These are phyloP conservation scores for Clitocybe nebularis DNA, from an alignment of 1,284 basidiomycete species.

Conservation along the genomic window DNA sequence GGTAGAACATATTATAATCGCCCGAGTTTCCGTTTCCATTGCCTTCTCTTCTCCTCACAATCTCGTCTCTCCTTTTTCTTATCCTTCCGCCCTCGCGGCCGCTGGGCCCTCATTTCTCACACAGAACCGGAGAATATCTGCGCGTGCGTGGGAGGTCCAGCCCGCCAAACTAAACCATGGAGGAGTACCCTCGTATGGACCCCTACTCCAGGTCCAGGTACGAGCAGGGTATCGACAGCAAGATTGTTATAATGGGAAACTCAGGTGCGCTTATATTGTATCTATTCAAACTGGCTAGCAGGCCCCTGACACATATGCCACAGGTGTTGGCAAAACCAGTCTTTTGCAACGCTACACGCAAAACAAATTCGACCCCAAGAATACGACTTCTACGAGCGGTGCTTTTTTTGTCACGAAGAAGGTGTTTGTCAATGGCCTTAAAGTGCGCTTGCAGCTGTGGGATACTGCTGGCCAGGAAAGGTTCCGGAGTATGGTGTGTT, in stretches of 20 bases:
- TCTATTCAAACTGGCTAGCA: constrained; percentile 1
- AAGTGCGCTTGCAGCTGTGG: constrained; percentile 87
- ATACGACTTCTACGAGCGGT: constrained; percentile 89
- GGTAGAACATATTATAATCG: constrained; percentile 20
- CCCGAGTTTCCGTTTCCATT: constrained; percentile 19
- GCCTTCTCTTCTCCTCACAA: constrained; percentile 23
- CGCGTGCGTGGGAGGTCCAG: constrained; percentile 21
- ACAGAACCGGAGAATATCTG: constrained; percentile 23
- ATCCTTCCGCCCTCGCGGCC: constrained; percentile 30
- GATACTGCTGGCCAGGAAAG: constrained; percentile 98
- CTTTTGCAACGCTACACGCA: constrained; percentile 92
- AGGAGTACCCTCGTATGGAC: constrained; percentile 49
- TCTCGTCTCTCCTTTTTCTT: constrained; percentile 21
- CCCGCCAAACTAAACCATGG: constrained; percentile 29
- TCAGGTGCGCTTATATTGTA: constrained; percentile 55
- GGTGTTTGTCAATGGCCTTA: constrained; percentile 81
- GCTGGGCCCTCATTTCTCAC: constrained; percentile 27
- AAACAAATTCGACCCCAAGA: constrained; percentile 83
- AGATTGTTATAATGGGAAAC: constrained; percentile 96
- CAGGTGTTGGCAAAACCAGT: constrained; percentile 94
- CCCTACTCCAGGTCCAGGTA: constrained; percentile 63
- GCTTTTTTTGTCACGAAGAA: constrained; percentile 96
- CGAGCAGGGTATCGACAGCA: constrained; percentile 86
- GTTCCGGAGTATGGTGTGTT: constrained; percentile 85
- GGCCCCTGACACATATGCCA: constrained; percentile 6